These are phyloP conservation scores for Mycothermus thermophilus DNA, from an alignment of 495 filamentous ascomycete species.

Conservation along the genomic window DNA sequence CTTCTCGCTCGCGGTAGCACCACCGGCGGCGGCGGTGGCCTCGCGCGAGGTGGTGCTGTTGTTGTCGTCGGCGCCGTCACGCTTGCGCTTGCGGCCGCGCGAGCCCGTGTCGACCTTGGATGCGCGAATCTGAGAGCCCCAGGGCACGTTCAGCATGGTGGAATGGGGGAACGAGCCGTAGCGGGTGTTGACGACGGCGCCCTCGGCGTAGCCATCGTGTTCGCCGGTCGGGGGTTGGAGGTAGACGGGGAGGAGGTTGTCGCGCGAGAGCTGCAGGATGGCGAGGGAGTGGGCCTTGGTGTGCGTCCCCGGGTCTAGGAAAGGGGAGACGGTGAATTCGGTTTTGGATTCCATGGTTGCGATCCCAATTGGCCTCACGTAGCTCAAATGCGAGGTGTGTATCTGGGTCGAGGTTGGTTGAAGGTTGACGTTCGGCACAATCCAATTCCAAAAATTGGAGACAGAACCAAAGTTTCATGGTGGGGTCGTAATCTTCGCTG, in stretches of 20 bases:
- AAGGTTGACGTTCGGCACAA: no score
- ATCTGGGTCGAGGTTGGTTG: no score
- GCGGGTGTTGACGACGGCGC: constrained; percentile 77
- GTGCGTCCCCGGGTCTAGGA: constrained; percentile 48
- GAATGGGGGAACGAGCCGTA: constrained; percentile 92
- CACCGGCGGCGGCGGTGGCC: constrained; percentile 9
- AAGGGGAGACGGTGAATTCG: constrained; percentile 42
- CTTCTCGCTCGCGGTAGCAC: constrained; percentile 9
- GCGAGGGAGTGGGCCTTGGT: constrained; percentile 48
- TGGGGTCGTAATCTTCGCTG: no score
- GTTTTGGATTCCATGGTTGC: constrained; percentile 15
- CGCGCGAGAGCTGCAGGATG: constrained; percentile 72
- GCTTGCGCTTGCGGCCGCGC: constrained; percentile 45
- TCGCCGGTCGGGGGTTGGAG: constrained; percentile 46
- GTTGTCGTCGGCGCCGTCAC: constrained; percentile 41
- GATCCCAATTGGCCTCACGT: no score
- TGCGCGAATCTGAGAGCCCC: constrained; percentile 83
- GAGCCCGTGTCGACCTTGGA: constrained; percentile 84
- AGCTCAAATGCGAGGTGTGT: no score
- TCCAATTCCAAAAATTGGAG: no score
- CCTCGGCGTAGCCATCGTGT: constrained; percentile 61
- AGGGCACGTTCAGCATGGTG: constrained; percentile 66
- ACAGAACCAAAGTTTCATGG: no score
- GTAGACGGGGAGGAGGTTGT: constrained; percentile 61
- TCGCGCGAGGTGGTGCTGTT: constrained; percentile 10